A percentile compares a stretch with the other conserved stretches of the same genome.
These are phyloP conservation scores for Diophrys appendiculata DNA, from an alignment of 73 alveolate genomes.

Conservation along the genomic window DNA sequence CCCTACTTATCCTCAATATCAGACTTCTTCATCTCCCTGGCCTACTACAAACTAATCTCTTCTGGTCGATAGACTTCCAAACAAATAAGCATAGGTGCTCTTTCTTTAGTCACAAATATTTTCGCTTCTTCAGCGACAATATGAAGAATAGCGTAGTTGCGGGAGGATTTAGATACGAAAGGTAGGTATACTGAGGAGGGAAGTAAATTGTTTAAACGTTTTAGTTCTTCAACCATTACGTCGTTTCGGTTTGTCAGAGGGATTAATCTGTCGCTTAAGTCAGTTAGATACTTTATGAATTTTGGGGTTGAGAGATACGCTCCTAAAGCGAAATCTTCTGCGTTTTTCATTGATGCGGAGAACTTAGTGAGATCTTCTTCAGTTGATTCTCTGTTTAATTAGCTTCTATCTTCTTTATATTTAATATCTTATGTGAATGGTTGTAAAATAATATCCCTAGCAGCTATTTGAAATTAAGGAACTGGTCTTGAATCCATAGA, in stretches of 20 bases:
- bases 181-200: constrained; percentile 85
- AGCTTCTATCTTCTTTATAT: not conserved
- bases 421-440: constrained; percentile 24
- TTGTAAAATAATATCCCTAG: constrained; percentile 44
- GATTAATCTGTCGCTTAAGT: constrained; percentile 30
- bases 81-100: constrained; percentile 77
- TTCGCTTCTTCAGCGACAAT: constrained; percentile 75
- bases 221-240: constrained; percentile 37
- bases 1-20: not conserved
- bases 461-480: constrained; percentile 2
- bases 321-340: not conserved
- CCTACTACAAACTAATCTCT: constrained; percentile 25
- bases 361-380: not conserved
- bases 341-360: not conserved
- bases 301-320: constrained; percentile 67
- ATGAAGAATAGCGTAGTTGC: constrained; percentile 78
- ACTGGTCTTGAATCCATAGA: not conserved
- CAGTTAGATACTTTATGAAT: constrained; percentile 61
- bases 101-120: constrained; percentile 74
- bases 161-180: constrained; percentile 65
- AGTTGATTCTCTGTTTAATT: no score
- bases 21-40: not conserved
- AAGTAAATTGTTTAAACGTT: constrained; percentile 49
- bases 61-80: constrained; percentile 79
- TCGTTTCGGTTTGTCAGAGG: not conserved